A percentile compares a stretch with the other conserved stretches of the same genome.
These are phyloP conservation scores for Podospora sp. DNA, from an alignment of 495 filamentous ascomycete species.

Conservation along the genomic window DNA sequence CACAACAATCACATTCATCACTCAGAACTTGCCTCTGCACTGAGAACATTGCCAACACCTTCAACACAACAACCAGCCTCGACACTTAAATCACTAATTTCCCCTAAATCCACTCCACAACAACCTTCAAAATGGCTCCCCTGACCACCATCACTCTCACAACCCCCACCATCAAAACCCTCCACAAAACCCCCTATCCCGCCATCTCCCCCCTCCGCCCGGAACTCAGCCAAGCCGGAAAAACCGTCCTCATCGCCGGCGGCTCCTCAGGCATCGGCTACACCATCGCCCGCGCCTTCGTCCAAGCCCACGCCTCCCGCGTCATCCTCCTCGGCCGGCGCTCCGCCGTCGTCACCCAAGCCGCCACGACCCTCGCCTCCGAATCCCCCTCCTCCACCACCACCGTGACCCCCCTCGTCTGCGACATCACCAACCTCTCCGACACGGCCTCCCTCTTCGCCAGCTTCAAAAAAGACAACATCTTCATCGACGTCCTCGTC, in stretches of 20 bases:
- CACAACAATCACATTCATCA: too few relatives aligned
- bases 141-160: background rate
- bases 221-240: conserved; percentile 45
- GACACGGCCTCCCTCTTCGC: conserved; percentile 40
- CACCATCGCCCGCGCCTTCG: conserved; percentile 40
- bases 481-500: conserved; percentile 44
- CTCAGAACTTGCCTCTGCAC: too few relatives aligned
- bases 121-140: background rate
- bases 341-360: conserved; percentile 12
- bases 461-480: conserved; percentile 30
- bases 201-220: conserved; percentile 43
- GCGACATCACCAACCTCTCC: conserved; percentile 32
- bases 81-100: background rate
- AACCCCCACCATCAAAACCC: conserved; percentile 22
- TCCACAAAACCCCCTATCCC: conserved; percentile 46
- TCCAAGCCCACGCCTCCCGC: conserved; percentile 36
- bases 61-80: too few relatives aligned
- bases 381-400: conserved; percentile 22
- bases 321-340: conserved; percentile 42
- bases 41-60: too few relatives aligned
- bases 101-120: background rate
- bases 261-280: conserved; percentile 42
- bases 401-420: conserved; percentile 22
- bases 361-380: conserved; percentile 23
- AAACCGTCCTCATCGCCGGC: conserved; percentile 54